Evolutionary conservation across 257 asterid genomes (phyloP).

Genomic region (Solanum tarijense): DNA sequence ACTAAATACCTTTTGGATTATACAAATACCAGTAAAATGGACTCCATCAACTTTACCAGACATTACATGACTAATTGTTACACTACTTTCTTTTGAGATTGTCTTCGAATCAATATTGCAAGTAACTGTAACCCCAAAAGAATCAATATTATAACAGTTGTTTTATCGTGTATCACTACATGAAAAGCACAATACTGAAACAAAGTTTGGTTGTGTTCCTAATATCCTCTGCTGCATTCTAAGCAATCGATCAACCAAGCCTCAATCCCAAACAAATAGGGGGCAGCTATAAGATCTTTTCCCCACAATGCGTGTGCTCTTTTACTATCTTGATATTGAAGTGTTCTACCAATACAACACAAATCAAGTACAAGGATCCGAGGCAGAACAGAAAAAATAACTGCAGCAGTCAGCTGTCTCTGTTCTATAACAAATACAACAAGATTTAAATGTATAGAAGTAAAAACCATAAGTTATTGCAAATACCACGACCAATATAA

Average conservation of each 20-base stretch:
- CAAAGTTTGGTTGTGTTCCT: not conserved
- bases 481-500: not conserved
- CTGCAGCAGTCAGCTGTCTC: not conserved
- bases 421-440: not conserved
- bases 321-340: not conserved
- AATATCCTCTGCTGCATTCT: not conserved
- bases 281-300: not conserved
- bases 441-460: not conserved
- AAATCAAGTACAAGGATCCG: not conserved
- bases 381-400: not conserved
- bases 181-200: not conserved
- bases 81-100: not conserved
- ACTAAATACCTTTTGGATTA: not conserved
- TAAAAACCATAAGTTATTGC: not conserved
- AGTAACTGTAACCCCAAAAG: not conserved
- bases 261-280: too few species aligned
- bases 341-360: not conserved
- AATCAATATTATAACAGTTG: not conserved
- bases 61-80: not conserved
- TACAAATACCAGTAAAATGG: not conserved
- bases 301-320: not conserved
- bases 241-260: not conserved
- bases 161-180: not conserved
- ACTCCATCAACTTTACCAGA: not conserved
- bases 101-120: not conserved